Conservation (phyloP, 208 protist species). For the Acanthamoeba lenticulata region DNA sequence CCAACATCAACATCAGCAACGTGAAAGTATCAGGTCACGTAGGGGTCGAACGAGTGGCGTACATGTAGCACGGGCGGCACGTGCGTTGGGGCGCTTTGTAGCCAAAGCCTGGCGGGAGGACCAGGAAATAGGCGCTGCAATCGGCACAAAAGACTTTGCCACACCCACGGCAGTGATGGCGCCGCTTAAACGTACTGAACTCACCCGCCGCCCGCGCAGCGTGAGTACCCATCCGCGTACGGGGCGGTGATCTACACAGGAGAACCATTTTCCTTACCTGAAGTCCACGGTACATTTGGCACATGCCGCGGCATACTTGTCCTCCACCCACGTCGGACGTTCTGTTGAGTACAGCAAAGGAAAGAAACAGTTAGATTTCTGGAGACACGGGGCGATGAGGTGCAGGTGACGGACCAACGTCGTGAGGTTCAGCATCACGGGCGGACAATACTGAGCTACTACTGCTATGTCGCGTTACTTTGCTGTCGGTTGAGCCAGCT, state of each 20-base stretch:
- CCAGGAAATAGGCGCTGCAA: background rate
- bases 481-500: background rate
- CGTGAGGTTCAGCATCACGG: background rate
- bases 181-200: conserved; percentile 4
- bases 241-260: too few relatives aligned
- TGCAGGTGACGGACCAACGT: background rate
- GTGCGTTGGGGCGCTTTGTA: background rate
- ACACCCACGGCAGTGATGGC: conserved; percentile 31
- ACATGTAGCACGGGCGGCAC: background rate
- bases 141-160: conserved; percentile 32
- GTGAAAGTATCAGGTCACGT: too few relatives aligned
- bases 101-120: background rate
- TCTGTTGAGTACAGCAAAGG: background rate
- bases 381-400: background rate
- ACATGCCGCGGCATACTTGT: conserved; percentile 18
- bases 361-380: background rate
- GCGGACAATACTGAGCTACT: background rate
- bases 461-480: background rate
- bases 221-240: too few relatives aligned
- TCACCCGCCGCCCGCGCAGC: too few relatives aligned
- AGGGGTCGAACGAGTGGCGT: background rate
- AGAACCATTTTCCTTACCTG: too few relatives aligned
- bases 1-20: too few relatives aligned
- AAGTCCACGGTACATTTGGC: conserved; percentile 20
- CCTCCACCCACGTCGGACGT: conserved; percentile 9